phyloP scores from a whole-genome alignment of 106 monocot genomes.

The Apostasia shenzhenica region DNA sequence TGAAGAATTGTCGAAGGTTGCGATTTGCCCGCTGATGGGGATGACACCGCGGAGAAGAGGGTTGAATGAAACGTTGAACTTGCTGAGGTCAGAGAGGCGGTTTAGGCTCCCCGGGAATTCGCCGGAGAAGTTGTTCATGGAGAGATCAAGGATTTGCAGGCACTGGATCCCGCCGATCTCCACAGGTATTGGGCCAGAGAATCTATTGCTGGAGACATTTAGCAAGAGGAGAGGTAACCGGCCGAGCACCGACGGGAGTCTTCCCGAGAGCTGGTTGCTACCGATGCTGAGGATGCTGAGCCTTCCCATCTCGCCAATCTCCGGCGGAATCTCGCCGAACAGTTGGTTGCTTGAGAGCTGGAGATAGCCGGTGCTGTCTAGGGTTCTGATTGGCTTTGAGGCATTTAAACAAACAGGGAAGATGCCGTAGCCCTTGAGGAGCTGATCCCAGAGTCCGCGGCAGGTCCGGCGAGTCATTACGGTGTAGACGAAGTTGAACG shows the following conservation, averaged over 20 bases:
- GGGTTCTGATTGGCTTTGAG: constrained; percentile 24
- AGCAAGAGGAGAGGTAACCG: constrained; percentile 42
- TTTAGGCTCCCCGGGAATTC: constrained; percentile 40
- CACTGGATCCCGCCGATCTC: constrained; percentile 42
- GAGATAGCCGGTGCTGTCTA: constrained; percentile 54
- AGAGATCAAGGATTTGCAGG: constrained; percentile 49
- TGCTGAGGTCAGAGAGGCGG: constrained; percentile 30
- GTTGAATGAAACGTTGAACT: constrained; percentile 80
- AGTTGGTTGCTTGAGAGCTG: constrained; percentile 55
- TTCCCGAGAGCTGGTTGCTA: constrained; percentile 38
- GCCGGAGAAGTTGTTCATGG: constrained; percentile 74
- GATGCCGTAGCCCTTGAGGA: constrained; percentile 48
- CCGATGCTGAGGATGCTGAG: constrained; percentile 57
- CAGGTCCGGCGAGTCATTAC: constrained; percentile 62
- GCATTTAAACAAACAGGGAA: constrained; percentile 43
- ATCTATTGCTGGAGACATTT: constrained; percentile 45
- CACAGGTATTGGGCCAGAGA: constrained; percentile 56
- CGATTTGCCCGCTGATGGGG: constrained; percentile 40
- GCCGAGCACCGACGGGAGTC: constrained; percentile 32
- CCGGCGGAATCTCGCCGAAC: constrained; percentile 52
- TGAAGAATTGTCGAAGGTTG: constrained; percentile 49
- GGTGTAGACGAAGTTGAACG: constrained; percentile 65
- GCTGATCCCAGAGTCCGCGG: constrained; percentile 37
- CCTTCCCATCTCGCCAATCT: constrained; percentile 39
- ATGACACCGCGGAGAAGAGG: constrained; percentile 41